Evolutionary conservation across 345 rosid genomes (phyloP).

Genomic region (Citrus maxima): DNA sequence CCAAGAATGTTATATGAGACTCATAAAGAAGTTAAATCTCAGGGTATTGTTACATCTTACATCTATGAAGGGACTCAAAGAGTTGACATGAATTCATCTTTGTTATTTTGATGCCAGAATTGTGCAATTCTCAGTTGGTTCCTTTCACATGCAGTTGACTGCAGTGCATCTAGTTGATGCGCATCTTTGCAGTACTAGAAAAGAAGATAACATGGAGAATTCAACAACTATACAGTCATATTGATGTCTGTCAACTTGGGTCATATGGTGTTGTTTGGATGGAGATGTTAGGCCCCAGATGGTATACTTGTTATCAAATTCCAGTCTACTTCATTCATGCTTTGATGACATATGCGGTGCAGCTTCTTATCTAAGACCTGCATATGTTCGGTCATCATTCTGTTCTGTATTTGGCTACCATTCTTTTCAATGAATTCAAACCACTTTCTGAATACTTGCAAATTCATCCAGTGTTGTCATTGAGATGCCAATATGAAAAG

Average conservation of each 20-base stretch:
- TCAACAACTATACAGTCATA: not conserved
- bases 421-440: not conserved
- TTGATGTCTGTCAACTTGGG: not conserved
- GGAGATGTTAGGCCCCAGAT: not conserved
- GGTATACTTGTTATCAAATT: not conserved
- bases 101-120: conserved; percentile 10
- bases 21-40: conserved; percentile 74
- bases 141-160: conserved; percentile 59
- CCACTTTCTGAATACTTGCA: not conserved
- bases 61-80: not conserved
- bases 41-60: conserved; percentile 53
- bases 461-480: not conserved
- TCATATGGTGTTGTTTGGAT: not conserved
- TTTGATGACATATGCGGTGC: not conserved
- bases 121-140: conserved; percentile 15
- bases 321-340: not conserved
- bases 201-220: not conserved
- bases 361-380: not conserved
- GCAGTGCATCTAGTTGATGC: conserved; percentile 90
- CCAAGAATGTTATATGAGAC: conserved; percentile 62
- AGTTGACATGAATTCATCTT: not conserved
- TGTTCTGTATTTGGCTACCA: not conserved
- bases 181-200: conserved; percentile 66
- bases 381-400: not conserved
- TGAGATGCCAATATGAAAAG: not conserved